Evolutionary conservation across 2,329 filamentous ascomycete genomes (phyloP).

Genomic region (Penicillium sp.): DNA sequence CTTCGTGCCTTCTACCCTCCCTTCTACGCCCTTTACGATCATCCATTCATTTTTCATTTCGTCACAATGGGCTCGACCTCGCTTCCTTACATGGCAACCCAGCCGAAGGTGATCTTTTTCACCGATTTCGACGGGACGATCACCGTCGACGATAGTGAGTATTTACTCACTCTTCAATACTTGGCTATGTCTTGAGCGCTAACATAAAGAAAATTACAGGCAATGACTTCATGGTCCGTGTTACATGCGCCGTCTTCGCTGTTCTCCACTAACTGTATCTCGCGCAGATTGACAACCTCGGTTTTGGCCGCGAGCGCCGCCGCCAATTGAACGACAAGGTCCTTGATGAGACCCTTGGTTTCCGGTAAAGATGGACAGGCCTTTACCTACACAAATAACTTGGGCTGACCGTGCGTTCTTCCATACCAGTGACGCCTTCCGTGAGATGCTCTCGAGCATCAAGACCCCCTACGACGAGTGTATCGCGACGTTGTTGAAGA

Average conservation of each 20-base stretch:
- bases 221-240: constrained; percentile 67
- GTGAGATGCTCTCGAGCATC: constrained; percentile 89
- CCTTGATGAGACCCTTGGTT: constrained; percentile 70
- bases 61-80: constrained; percentile 35
- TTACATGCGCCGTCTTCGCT: neutral
- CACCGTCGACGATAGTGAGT: constrained; percentile 70
- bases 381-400: neutral
- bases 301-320: constrained; percentile 75
- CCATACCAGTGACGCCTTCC: constrained; percentile 70
- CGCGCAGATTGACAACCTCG: constrained; percentile 84
- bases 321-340: constrained; percentile 75
- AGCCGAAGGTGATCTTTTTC: constrained; percentile 95
- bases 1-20: constrained; percentile 10
- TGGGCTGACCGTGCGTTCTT: constrained; percentile 5
- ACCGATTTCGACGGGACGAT: constrained; percentile 98
- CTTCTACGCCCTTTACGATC: too few species aligned
- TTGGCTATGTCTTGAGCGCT: neutral
- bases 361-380: constrained; percentile 58
- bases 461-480: constrained; percentile 79
- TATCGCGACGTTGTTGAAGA: constrained; percentile 74
- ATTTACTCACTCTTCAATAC: neutral
- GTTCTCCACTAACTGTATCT: constrained; percentile 40
- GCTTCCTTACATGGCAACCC: constrained; percentile 52
- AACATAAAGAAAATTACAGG: constrained; percentile 42
- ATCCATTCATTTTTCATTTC: neutral